Percentiles rank a stretch among this genome's conserved stretches.
These are phyloP conservation scores for Kokia cookei DNA, from an alignment of 441 rosid species.

Conservation along the genomic window DNA sequence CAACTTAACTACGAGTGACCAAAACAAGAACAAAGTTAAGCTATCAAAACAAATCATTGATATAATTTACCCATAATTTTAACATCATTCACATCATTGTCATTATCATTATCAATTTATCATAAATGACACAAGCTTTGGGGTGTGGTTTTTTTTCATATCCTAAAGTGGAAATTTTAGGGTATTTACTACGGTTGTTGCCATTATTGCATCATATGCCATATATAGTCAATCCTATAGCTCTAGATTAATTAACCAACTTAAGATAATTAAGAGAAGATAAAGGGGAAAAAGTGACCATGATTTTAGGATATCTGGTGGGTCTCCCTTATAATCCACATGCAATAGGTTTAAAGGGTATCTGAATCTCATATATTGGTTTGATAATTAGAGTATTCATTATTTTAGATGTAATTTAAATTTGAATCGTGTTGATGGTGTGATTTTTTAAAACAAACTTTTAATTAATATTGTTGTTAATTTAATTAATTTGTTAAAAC, in stretches of 20 bases:
- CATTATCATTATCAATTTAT: background rate
- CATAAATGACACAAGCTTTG: background rate
- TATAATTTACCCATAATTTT: too few species aligned
- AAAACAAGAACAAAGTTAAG: too few species aligned
- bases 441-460: background rate
- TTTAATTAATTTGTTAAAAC: background rate
- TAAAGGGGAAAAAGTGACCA: background rate
- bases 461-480: background rate
- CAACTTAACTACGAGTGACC: too few species aligned
- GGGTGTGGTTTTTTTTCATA: background rate
- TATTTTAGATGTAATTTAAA: too few species aligned
- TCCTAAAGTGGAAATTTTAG: background rate
- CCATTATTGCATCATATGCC: background rate
- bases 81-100: background rate
- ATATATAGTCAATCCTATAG: background rate
- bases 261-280: background rate
- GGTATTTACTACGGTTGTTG: background rate
- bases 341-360: background rate
- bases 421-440: too few species aligned
- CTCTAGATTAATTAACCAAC: background rate
- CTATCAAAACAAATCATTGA: too few species aligned
- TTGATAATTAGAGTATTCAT: too few species aligned
- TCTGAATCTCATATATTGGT: too few species aligned
- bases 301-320: conserved; percentile 13
- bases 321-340: conserved; percentile 10